Conservation (phyloP, 768 basidiomycete species). For the Boletus rubescentipes region DNA sequence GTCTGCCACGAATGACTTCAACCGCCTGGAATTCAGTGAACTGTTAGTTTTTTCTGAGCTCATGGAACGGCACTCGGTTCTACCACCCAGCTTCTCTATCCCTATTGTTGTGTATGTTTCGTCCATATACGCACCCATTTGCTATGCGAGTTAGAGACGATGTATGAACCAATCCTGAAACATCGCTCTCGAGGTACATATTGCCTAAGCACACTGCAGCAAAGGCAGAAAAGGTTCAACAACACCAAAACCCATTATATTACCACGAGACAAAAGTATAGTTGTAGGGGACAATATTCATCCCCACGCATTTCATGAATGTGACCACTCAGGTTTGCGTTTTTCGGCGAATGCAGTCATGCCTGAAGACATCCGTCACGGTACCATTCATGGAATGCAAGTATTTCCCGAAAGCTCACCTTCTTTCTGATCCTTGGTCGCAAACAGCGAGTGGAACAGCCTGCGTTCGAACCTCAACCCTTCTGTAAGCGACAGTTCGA, state of each 20-base stretch:
- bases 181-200: too few relatives aligned
- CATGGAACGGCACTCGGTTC: too few relatives aligned
- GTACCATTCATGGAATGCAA: neutral
- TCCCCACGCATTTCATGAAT: conserved; percentile 33
- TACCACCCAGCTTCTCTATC: too few relatives aligned
- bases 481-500: conserved; percentile 76
- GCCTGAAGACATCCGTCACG: conserved; percentile 45
- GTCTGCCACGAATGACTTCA: too few relatives aligned
- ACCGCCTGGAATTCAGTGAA: too few relatives aligned
- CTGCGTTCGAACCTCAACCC: conserved; percentile 86
- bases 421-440: conserved; percentile 94
- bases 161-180: too few relatives aligned
- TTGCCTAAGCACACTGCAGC: neutral
- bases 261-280: neutral
- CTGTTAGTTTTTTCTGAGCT: too few relatives aligned
- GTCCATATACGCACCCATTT: neutral
- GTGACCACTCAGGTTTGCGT: conserved; percentile 80
- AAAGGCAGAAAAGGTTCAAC: too few relatives aligned
- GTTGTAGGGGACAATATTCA: neutral
- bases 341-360: conserved; percentile 96
- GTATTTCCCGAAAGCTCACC: conserved; percentile 46
- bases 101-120: too few relatives aligned
- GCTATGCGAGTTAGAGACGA: too few relatives aligned
- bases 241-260: neutral
- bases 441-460: conserved; percentile 89